Base-by-base conservation (phyloP, 2,329 filamentous ascomycete species). In the Colletotrichum melonis region DNA sequence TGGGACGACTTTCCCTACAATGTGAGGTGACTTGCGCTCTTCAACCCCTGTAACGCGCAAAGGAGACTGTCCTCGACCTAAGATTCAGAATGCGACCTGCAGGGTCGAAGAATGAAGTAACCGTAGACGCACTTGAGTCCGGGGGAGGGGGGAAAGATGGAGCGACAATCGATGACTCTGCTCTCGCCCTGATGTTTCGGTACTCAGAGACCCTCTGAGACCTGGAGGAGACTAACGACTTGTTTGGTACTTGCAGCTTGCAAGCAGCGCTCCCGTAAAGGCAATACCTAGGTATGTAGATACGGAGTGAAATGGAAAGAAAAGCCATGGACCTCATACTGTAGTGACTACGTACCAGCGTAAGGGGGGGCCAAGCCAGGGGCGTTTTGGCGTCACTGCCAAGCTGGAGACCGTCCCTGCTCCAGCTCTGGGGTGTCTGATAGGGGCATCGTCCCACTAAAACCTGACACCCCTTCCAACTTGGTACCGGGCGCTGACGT, bases 1-100 rank as follows among this genome's bases (percentile, higher is more conserved):
- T 73, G 70, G 67, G 70, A 73, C 60, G 67, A 70, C 60, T 65
- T 70, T 65, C 55, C 60, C 60, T 69, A 52, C 42, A 54, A 60
- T 8, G 6, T 54, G 9, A 9, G 28, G 52, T 52, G 52, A 63
- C 62, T 28, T 24, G 26, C 11, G 6, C 19, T 35, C 19, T 49
- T 22, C 42, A 4, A 49, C 62, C 57, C 57, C 52, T 60, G 67
- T 59, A 54, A 54, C 60, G 11, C 32, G 58, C 32, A 30, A 42
- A 46, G 30, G 24, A 49, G 38, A 49, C 42, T 16, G 38, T 30
- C 28, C 28, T 32, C 22, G 11, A 35, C 14, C 38, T 42, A 16
- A 42, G 38, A 49, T 49, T 49, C 42, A 49, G 19, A 49, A 49
- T 49, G 42, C 42, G 42, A 49, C 42, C 42, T 49, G 42, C 42